These are phyloP conservation scores for Colletotrichum sp. DNA, from an alignment of 2,329 filamentous ascomycete species.

Conservation along the genomic window DNA sequence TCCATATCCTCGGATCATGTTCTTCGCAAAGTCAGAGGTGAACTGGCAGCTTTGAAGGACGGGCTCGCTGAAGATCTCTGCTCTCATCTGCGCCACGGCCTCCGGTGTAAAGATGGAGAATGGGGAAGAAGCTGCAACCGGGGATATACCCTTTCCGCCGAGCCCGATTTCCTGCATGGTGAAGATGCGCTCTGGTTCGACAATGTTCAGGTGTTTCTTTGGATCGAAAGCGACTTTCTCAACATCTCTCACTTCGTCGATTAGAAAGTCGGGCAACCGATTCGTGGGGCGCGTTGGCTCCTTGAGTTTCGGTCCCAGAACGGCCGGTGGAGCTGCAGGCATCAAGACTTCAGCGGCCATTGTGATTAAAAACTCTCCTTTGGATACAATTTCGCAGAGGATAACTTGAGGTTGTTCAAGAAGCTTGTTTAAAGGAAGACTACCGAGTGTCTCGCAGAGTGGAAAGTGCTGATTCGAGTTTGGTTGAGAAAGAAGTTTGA, in stretches of 20 bases:
- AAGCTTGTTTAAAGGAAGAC: not conserved
- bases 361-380: not conserved
- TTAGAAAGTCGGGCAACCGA: slow-evolving; percentile 30
- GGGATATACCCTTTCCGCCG: slow-evolving; percentile 63
- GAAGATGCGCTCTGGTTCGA: slow-evolving; percentile 54
- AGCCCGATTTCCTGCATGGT: slow-evolving; percentile 69
- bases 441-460: not conserved
- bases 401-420: not conserved
- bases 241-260: slow-evolving; percentile 26
- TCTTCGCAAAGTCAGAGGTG: slow-evolving; percentile 49
- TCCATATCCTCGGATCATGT: slow-evolving; percentile 57
- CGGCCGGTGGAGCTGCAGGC: not conserved
- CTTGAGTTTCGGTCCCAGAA: not conserved
- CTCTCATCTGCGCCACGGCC: slow-evolving; percentile 65
- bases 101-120: slow-evolving; percentile 68
- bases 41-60: slow-evolving; percentile 63
- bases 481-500: not conserved
- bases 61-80: slow-evolving; percentile 63
- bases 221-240: slow-evolving; percentile 51
- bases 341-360: not conserved
- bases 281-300: slow-evolving; percentile 28
- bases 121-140: slow-evolving; percentile 67
- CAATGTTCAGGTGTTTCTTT: slow-evolving; percentile 58
- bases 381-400: rapidly evolving
- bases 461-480: not conserved